phyloP scores from a whole-genome alignment of 768 basidiomycete species.

The Bullera alba region DNA sequence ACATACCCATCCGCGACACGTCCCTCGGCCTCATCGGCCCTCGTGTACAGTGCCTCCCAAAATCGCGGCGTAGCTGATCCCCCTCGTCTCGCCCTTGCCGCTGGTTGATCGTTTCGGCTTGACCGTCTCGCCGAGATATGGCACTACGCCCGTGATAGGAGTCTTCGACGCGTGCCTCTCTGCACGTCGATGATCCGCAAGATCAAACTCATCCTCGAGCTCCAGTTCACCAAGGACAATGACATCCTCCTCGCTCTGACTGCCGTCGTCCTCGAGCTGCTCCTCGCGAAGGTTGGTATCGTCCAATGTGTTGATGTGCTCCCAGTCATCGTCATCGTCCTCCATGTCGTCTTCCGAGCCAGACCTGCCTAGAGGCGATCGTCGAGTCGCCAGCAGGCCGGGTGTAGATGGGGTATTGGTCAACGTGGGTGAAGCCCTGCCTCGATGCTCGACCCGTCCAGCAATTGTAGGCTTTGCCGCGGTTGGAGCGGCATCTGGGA shows the following conservation, averaged over 20 bases:
- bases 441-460: no score
- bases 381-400: conserved; percentile 6
- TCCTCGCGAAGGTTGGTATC: no score
- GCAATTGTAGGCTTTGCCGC: neutral
- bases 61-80: no score
- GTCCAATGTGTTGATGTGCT: conserved; percentile 5
- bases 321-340: conserved; percentile 15
- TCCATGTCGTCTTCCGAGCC: conserved; percentile 10
- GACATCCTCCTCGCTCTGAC: conserved; percentile 20
- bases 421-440: neutral
- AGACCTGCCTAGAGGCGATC: neutral
- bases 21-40: no score
- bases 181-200: conserved; percentile 3
- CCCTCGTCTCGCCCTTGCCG: no score
- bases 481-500: conserved; percentile 16
- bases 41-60: no score
- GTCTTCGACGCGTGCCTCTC: neutral
- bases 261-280: neutral
- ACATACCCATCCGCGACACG: no score
- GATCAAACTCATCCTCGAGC: conserved; percentile 21
- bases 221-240: conserved; percentile 35
- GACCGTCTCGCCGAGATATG: no score
- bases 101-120: no score
- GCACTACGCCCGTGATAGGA: no score
- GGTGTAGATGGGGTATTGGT: conserved; percentile 16